phyloP scores from a whole-genome alignment of 2,329 filamentous ascomycete genomes.

The Orbilia blumenaviensis region DNA sequence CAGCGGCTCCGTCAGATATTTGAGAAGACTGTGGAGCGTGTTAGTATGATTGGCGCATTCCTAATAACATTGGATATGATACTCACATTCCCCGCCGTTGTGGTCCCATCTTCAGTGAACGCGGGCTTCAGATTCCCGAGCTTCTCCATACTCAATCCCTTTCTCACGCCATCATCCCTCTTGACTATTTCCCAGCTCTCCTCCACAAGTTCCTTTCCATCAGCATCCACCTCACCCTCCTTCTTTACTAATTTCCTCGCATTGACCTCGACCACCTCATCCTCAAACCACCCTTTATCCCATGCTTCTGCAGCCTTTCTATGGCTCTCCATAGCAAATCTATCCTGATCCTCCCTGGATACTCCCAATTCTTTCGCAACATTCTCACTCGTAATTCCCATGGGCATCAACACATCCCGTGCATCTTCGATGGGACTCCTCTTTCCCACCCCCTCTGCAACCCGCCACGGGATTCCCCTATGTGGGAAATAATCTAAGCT shows the following conservation, averaged over 20 bases:
- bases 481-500: constrained; percentile 63
- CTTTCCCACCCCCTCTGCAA: constrained; percentile 59
- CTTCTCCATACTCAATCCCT: constrained; percentile 73
- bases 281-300: constrained; percentile 74
- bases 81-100: constrained; percentile 79
- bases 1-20: constrained; percentile 87
- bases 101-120: constrained; percentile 77
- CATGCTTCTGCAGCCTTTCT: constrained; percentile 76
- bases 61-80: not conserved
- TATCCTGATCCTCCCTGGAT: constrained; percentile 79
- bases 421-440: constrained; percentile 74
- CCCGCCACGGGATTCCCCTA: constrained; percentile 48
- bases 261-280: constrained; percentile 80
- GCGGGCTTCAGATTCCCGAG: constrained; percentile 84
- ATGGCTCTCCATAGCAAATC: constrained; percentile 79
- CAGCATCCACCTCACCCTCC: constrained; percentile 65
- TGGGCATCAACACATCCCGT: constrained; percentile 88
- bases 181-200: constrained; percentile 72
- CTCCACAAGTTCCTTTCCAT: constrained; percentile 65
- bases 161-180: constrained; percentile 83
- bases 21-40: constrained; percentile 68
- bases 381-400: constrained; percentile 91
- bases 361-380: constrained; percentile 81
- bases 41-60: not conserved
- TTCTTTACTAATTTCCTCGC: constrained; percentile 69